Percentiles rank a stretch among this genome's conserved stretches.
These are phyloP conservation scores for Taiozyma sp. DNA, from an alignment of 1,139 yeast species.

Conservation along the genomic window DNA sequence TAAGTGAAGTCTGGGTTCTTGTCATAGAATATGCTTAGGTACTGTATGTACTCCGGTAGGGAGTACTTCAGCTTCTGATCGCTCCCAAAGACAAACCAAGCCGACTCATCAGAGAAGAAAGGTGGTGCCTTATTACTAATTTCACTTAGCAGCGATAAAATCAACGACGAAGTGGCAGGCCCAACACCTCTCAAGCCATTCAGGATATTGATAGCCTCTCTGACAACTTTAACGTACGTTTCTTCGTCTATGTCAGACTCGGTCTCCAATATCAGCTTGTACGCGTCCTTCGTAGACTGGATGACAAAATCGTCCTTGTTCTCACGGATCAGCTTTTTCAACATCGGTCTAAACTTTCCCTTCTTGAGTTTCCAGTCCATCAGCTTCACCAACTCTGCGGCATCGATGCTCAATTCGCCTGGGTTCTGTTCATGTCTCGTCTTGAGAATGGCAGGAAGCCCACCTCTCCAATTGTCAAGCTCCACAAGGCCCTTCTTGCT, in stretches of 20 bases:
- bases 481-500: constrained; percentile 3
- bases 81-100: constrained; percentile 10
- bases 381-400: constrained; percentile 17
- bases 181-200: constrained; percentile 21
- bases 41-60: constrained; percentile 16
- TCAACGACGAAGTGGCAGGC: constrained; percentile 23
- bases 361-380: constrained; percentile 23
- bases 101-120: constrained; percentile 23
- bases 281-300: constrained; percentile 9
- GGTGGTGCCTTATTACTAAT: constrained; percentile 20
- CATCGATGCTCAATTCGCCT: constrained; percentile 6
- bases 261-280: constrained; percentile 6
- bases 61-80: constrained; percentile 17
- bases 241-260: constrained; percentile 4
- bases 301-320: constrained; percentile 13
- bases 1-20: constrained; percentile 7
- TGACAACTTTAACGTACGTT: constrained; percentile 9
- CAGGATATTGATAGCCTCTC: constrained; percentile 7
- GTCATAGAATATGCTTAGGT: constrained; percentile 7
- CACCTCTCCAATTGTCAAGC: constrained; percentile 19
- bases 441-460: constrained; percentile 7
- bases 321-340: constrained; percentile 17
- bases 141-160: constrained; percentile 13
- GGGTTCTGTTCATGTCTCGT: constrained; percentile 3
- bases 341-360: constrained; percentile 23